Evolutionary conservation across 2,329 filamentous ascomycete species (phyloP).

Genomic region (Calonectria ilicicola): DNA sequence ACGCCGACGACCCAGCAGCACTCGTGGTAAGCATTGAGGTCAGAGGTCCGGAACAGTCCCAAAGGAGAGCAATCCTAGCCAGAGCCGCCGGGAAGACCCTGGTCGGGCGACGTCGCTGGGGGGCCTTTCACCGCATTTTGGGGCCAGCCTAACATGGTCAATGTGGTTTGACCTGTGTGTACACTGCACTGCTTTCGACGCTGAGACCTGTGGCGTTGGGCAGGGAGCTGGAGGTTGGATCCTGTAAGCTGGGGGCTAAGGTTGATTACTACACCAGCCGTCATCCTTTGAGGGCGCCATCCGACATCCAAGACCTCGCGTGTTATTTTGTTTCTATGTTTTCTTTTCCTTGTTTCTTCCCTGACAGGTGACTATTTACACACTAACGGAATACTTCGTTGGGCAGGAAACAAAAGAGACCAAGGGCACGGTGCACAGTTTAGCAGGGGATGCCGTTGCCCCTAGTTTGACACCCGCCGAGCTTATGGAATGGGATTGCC

Average conservation of each 20-base stretch:
- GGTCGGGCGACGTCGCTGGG: slow-evolving; percentile 34
- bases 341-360: slow-evolving; percentile 1
- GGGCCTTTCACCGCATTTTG: slow-evolving; percentile 46
- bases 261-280: neutral
- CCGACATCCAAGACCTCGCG: slow-evolving; percentile 14
- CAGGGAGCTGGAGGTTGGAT: slow-evolving; percentile 3
- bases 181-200: slow-evolving; percentile 14
- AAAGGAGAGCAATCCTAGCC: slow-evolving; percentile 17
- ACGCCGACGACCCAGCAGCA: slow-evolving; percentile 28
- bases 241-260: neutral
- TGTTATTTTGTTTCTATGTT: slow-evolving; percentile 18
- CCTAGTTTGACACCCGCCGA: slow-evolving; percentile 24
- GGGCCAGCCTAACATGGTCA: slow-evolving; percentile 31
- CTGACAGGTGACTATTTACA: slow-evolving; percentile 3
- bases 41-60: slow-evolving; percentile 8
- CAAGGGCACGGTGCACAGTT: slow-evolving; percentile 18
- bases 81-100: slow-evolving; percentile 39
- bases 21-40: slow-evolving; percentile 21
- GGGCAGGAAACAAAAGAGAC: slow-evolving; percentile 9
- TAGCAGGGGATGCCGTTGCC: slow-evolving; percentile 26
- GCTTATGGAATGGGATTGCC: slow-evolving; percentile 39
- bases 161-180: slow-evolving; percentile 18
- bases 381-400: slow-evolving; percentile 3
- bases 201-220: slow-evolving; percentile 10
- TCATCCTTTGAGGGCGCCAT: neutral